phyloP scores from a whole-genome alignment of 768 basidiomycete genomes.

The Psilocybe sp. region DNA sequence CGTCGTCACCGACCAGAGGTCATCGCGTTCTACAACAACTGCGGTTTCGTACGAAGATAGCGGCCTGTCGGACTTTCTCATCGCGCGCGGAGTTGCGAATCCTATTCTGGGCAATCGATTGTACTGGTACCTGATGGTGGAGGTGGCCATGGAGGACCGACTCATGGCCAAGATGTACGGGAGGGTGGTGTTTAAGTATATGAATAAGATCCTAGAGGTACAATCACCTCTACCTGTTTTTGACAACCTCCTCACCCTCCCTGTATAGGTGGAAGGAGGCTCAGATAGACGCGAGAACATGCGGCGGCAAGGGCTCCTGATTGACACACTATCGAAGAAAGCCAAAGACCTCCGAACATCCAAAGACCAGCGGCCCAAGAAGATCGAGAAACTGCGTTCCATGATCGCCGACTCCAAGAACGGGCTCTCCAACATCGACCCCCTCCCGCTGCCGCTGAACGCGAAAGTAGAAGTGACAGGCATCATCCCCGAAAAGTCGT shows the following conservation, averaged over 20 bases:
- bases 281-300: constrained; percentile 83
- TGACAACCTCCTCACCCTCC: background rate
- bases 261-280: constrained; percentile 63
- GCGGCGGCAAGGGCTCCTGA: constrained; percentile 86
- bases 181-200: constrained; percentile 85
- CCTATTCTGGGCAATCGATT: constrained; percentile 84
- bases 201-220: constrained; percentile 86
- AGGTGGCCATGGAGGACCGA: constrained; percentile 84
- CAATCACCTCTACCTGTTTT: constrained; percentile 7
- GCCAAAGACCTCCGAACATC: constrained; percentile 86
- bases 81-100: constrained; percentile 80
- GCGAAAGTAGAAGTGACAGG: constrained; percentile 83
- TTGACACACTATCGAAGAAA: constrained; percentile 80
- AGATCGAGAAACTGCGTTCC: constrained; percentile 92
- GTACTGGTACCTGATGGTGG: constrained; percentile 98
- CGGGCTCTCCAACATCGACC: constrained; percentile 71
- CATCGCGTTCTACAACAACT: constrained; percentile 67
- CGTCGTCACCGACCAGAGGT: constrained; percentile 70
- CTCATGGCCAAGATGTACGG: constrained; percentile 92
- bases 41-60: constrained; percentile 88
- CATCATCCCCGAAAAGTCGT: constrained; percentile 88
- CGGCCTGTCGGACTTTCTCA: constrained; percentile 90
- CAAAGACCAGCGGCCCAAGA: constrained; percentile 93
- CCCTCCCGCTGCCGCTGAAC: constrained; percentile 88
- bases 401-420: constrained; percentile 85